Evolutionary conservation across 306 rosid species (phyloP).

Genomic region (Parietaria judaica): DNA sequence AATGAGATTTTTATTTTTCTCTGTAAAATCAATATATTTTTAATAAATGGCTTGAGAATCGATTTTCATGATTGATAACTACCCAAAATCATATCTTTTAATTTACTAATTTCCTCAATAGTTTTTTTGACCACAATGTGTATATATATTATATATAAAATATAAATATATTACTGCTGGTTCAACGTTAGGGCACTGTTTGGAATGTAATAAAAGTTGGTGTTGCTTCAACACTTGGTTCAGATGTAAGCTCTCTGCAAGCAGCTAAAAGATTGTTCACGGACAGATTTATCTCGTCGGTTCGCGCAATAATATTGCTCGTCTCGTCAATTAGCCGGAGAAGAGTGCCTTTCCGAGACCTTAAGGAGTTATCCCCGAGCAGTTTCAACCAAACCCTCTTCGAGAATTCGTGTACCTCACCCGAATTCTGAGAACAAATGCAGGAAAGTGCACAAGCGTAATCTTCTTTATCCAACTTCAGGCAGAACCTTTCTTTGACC

Average conservation of each 20-base stretch:
- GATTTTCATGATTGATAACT: background rate
- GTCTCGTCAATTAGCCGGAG: slow-evolving; percentile 40
- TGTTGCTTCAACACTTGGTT: slow-evolving; percentile 20
- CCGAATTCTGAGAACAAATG: slow-evolving; percentile 24
- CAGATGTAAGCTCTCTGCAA: slow-evolving; percentile 38
- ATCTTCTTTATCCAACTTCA: slow-evolving; percentile 51
- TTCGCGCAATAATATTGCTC: slow-evolving; percentile 27
- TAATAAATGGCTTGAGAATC: no score
- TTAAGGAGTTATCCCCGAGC: slow-evolving; percentile 35
- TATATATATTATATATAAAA: no score
- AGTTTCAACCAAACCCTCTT: slow-evolving; percentile 57
- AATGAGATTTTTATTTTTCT: no score
- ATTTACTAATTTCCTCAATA: background rate
- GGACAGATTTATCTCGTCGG: slow-evolving; percentile 29
- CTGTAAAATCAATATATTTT: no score
- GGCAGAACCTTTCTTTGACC: slow-evolving; percentile 56
- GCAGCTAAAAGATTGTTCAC: slow-evolving; percentile 43
- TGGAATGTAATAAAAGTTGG: slow-evolving; percentile 19
- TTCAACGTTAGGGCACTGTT: slow-evolving; percentile 17
- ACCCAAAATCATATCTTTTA: background rate
- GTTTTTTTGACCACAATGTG: no score
- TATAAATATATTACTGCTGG: background rate
- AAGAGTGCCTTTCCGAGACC: slow-evolving; percentile 46
- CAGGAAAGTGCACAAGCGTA: slow-evolving; percentile 45
- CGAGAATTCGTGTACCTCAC: slow-evolving; percentile 51